These are phyloP conservation scores for Neonectria coccinea DNA, from an alignment of 2,329 filamentous ascomycete species.

Conservation along the genomic window DNA sequence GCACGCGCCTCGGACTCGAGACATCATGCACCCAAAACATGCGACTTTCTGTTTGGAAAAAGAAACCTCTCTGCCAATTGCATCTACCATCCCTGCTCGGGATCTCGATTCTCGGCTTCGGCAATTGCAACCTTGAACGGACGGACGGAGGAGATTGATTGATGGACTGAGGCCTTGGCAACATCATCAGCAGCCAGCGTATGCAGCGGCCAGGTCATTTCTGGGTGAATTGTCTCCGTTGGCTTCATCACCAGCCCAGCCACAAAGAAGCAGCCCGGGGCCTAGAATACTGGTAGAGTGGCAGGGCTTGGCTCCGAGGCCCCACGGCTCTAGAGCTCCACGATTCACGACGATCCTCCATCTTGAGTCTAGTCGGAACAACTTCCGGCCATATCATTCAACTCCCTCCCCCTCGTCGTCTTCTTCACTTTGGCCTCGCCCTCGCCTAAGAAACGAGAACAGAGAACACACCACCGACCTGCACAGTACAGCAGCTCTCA, in stretches of 20 bases:
- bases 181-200: background rate
- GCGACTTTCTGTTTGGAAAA: slow-evolving; percentile 8
- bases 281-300: background rate
- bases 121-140: slow-evolving; percentile 3
- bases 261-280: background rate
- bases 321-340: background rate
- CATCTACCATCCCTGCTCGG: slow-evolving; percentile 8
- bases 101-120: slow-evolving; percentile 12
- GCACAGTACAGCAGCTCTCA: background rate
- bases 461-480: background rate
- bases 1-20: slow-evolving; percentile 1
- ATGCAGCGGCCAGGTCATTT: background rate
- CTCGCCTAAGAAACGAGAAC: background rate
- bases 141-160: slow-evolving; percentile 14
- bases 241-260: background rate
- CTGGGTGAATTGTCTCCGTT: background rate
- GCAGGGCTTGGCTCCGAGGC: background rate
- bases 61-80: slow-evolving; percentile 10
- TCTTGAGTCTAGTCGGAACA: background rate
- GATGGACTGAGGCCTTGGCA: background rate
- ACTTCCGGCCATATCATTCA: background rate
- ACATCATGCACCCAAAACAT: slow-evolving; percentile 5
- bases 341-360: background rate
- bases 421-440: background rate
- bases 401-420: background rate